A percentile compares a stretch with the other conserved stretches of the same genome.
Conservation (phyloP, 768 basidiomycete genomes). For the Gloeophyllum trabeum region DNA sequence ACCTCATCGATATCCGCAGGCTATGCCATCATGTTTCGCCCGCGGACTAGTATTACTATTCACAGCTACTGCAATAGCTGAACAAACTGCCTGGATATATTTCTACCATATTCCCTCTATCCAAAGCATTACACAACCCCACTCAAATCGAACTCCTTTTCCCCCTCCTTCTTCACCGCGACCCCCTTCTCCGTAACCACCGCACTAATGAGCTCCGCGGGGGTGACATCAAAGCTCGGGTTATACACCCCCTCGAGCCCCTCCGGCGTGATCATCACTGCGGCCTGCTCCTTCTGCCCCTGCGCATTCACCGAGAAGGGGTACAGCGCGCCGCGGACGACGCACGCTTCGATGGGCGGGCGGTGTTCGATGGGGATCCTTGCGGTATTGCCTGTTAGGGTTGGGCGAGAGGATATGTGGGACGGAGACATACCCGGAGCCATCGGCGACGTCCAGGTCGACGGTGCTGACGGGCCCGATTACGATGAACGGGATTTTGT, state of each 20-base stretch:
- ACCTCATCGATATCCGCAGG: too few relatives aligned
- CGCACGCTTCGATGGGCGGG: conserved; percentile 77
- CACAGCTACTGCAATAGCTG: too few relatives aligned
- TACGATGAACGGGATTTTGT: conserved; percentile 85
- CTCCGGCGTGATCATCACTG: conserved; percentile 78
- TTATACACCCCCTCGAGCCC: conserved; percentile 56
- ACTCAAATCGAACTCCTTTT: conserved; percentile 50
- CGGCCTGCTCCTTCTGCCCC: conserved; percentile 50
- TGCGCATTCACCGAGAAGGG: conserved; percentile 27
- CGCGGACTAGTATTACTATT: too few relatives aligned
- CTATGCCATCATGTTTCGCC: too few relatives aligned
- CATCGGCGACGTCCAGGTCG: conserved; percentile 69
- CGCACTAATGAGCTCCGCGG: conserved; percentile 86
- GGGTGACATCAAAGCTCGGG: conserved; percentile 95
- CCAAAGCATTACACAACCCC: conserved; percentile 30
- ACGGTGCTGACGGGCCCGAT: conserved; percentile 90
- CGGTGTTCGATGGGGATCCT: conserved; percentile 92
- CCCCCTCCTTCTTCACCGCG: conserved; percentile 55
- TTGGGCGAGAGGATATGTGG: conserved; percentile 1
- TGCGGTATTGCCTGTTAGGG: conserved; percentile 5
- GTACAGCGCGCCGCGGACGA: conserved; percentile 74
- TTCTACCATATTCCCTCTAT: background rate
- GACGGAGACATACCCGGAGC: conserved; percentile 32
- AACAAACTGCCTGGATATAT: background rate
- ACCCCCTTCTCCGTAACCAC: conserved; percentile 96